These are phyloP conservation scores for Hypoxylon intermedium DNA, from an alignment of 495 filamentous ascomycete species.

Conservation along the genomic window DNA sequence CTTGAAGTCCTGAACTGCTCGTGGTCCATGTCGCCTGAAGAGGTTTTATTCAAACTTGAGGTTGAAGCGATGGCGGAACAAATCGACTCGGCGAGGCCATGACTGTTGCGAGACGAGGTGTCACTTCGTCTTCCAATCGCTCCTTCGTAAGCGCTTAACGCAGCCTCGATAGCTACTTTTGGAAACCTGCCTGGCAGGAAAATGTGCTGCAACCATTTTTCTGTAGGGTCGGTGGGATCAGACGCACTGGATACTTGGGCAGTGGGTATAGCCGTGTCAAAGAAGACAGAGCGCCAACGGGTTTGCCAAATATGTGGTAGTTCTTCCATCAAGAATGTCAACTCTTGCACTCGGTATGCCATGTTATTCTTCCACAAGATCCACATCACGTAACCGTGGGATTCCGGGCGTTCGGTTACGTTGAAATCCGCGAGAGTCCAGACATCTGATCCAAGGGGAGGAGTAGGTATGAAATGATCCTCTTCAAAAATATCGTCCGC, in stretches of 20 bases:
- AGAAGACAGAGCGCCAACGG: constrained; percentile 75
- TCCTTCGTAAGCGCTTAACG: constrained; percentile 75
- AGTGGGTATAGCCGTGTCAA: constrained; percentile 64
- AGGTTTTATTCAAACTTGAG: constrained; percentile 64
- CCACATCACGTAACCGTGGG: constrained; percentile 70
- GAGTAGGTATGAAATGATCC: constrained; percentile 67
- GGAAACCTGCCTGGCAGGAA: constrained; percentile 82
- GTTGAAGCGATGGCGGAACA: constrained; percentile 72
- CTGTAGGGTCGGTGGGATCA: constrained; percentile 68
- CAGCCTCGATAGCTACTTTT: constrained; percentile 78
- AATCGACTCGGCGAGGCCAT: constrained; percentile 68
- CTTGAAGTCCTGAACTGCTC: constrained; percentile 71
- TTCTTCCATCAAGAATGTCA: constrained; percentile 47
- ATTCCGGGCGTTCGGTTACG: constrained; percentile 56
- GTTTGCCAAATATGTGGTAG: constrained; percentile 65
- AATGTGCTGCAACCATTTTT: constrained; percentile 76
- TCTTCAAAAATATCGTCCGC: constrained; percentile 74
- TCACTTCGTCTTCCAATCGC: constrained; percentile 56
- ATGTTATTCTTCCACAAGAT: constrained; percentile 86
- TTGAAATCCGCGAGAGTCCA: constrained; percentile 90
- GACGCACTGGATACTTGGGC: constrained; percentile 62
- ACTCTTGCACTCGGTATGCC: constrained; percentile 71
- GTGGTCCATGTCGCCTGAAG: constrained; percentile 73
- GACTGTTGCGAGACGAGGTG: constrained; percentile 50
- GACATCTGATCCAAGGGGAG: constrained; percentile 73